Percentiles rank a stretch among this genome's conserved stretches.
Conservation (phyloP, 1,139 yeast species). For the Pichia kudriavzevii region DNA sequence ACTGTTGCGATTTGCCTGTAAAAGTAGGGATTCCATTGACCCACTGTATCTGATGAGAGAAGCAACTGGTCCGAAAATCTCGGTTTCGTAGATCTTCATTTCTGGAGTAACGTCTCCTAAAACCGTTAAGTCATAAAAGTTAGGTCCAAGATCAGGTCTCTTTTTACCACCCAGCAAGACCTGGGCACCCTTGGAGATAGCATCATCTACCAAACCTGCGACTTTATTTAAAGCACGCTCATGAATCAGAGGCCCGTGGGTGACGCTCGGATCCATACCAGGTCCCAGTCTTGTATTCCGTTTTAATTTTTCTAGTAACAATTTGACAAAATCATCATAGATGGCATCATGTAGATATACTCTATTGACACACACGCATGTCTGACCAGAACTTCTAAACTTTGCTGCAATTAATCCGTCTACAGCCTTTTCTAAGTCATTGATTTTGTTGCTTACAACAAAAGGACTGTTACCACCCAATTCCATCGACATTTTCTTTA, state of each 20-base stretch:
- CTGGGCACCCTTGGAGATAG: slow-evolving; percentile 62
- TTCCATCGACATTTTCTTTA: slow-evolving; percentile 81
- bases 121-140: slow-evolving; percentile 73
- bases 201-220: slow-evolving; percentile 64
- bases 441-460: slow-evolving; percentile 71
- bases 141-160: slow-evolving; percentile 59
- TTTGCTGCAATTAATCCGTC: slow-evolving; percentile 61
- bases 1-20: slow-evolving; percentile 36
- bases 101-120: slow-evolving; percentile 55
- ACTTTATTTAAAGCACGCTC: slow-evolving; percentile 61
- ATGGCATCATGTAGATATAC: slow-evolving; percentile 56
- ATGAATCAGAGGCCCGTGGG: slow-evolving; percentile 83
- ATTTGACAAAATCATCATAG: slow-evolving; percentile 50
- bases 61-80: slow-evolving; percentile 88
- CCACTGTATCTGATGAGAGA: slow-evolving; percentile 60
- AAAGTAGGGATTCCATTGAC: slow-evolving; percentile 36
- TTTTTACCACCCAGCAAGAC: slow-evolving; percentile 59
- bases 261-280: slow-evolving; percentile 56
- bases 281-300: slow-evolving; percentile 44
- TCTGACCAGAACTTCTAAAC: slow-evolving; percentile 73
- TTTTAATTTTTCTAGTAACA: slow-evolving; percentile 43
- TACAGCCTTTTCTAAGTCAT: slow-evolving; percentile 70
- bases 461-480: slow-evolving; percentile 94
- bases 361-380: slow-evolving; percentile 78
- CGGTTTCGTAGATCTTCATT: slow-evolving; percentile 62